These are phyloP conservation scores for Selaginella moellendorffii DNA, from an alignment of 75 land plant species.

Conservation along the genomic window DNA sequence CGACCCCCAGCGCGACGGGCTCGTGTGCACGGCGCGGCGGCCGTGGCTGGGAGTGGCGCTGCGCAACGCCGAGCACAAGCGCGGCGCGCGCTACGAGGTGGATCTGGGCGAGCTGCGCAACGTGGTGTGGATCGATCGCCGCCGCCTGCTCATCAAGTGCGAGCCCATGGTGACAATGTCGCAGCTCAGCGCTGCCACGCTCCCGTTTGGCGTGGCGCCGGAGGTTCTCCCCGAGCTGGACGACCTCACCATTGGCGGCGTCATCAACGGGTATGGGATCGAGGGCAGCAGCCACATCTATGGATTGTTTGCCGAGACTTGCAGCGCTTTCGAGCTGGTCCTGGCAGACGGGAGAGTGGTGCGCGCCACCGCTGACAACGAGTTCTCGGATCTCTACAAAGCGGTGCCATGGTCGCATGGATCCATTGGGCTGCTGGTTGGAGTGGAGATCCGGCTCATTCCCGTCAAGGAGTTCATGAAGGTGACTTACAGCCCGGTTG, in stretches of 20 bases:
- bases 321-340: slow-evolving; percentile 21
- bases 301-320: slow-evolving; percentile 20
- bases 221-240: slow-evolving; percentile 27
- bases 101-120: slow-evolving; percentile 10
- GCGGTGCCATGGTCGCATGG: slow-evolving; percentile 32
- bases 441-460: slow-evolving; percentile 17
- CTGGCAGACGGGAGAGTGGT: slow-evolving; percentile 21
- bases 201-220: slow-evolving; percentile 17
- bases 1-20: slow-evolving; percentile 12
- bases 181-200: slow-evolving; percentile 15
- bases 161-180: slow-evolving; percentile 31
- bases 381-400: slow-evolving; percentile 20
- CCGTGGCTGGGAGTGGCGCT: slow-evolving; percentile 27
- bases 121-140: slow-evolving; percentile 16
- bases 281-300: slow-evolving; percentile 27
- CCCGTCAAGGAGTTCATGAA: slow-evolving; percentile 25
- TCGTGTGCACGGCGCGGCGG: slow-evolving; percentile 25
- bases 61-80: slow-evolving; percentile 18
- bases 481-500: slow-evolving; percentile 21
- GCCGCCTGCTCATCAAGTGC: slow-evolving; percentile 15
- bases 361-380: slow-evolving; percentile 24
- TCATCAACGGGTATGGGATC: slow-evolving; percentile 27
- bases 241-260: slow-evolving; percentile 28
- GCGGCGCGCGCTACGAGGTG: slow-evolving; percentile 16
- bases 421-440: slow-evolving; percentile 24